Conservation (phyloP, 1,139 yeast genomes). For the Saccharomycopsis hybrid region DNA sequence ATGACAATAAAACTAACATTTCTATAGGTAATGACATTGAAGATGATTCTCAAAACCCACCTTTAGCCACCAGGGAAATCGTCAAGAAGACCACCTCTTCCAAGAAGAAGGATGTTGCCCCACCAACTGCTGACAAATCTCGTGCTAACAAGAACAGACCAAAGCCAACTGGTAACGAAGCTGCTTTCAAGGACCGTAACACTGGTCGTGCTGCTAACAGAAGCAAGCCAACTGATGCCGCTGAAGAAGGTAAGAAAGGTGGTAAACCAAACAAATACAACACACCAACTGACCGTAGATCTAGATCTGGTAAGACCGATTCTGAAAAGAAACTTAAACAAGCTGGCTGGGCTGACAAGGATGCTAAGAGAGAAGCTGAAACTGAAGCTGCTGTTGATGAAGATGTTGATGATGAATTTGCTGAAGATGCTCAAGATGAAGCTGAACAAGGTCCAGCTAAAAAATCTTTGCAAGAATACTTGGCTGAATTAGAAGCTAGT, state of each 20-base stretch:
- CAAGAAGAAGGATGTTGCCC: conserved; percentile 82
- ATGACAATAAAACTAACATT: not conserved
- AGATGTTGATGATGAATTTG: conserved; percentile 37
- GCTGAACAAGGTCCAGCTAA: conserved; percentile 35
- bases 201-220: conserved; percentile 63
- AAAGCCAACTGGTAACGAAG: conserved; percentile 80
- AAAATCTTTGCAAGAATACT: conserved; percentile 58
- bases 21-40: conserved; percentile 67
- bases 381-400: conserved; percentile 40
- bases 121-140: conserved; percentile 75
- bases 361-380: conserved; percentile 43
- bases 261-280: conserved; percentile 45
- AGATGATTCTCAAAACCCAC: conserved; percentile 45
- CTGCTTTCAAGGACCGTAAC: conserved; percentile 70
- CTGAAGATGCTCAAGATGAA: conserved; percentile 40
- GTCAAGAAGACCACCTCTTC: conserved; percentile 81
- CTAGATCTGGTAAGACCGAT: conserved; percentile 78
- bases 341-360: conserved; percentile 78
- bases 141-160: conserved; percentile 70
- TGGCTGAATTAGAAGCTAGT: conserved; percentile 44
- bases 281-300: conserved; percentile 63
- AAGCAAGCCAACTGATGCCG: conserved; percentile 49
- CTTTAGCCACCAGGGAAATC: conserved; percentile 60
- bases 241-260: conserved; percentile 38
- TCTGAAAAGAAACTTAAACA: conserved; percentile 76